Evolutionary conservation across 2,329 filamentous ascomycete species (phyloP).

Genomic region (Immersiporthe knoxdaviesiana): DNA sequence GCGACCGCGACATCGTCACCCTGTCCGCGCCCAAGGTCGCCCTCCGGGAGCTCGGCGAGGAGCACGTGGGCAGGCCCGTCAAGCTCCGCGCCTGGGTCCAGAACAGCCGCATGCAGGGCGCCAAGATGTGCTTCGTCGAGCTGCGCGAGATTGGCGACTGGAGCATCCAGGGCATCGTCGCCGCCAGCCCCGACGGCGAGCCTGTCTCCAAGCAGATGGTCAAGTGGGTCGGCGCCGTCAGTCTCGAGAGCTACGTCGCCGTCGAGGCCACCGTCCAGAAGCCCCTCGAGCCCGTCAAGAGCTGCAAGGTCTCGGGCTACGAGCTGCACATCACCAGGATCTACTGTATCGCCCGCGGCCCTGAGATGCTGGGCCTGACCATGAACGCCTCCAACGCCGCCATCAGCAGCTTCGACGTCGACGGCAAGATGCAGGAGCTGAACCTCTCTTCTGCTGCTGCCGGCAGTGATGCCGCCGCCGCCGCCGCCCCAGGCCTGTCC

Average conservation of each 20-base stretch:
- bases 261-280: conserved; percentile 82
- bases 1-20: conserved; percentile 59
- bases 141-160: conserved; percentile 75
- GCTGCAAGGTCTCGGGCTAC: conserved; percentile 74
- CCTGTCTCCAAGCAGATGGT: conserved; percentile 84
- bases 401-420: conserved; percentile 63
- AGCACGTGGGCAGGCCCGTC: conserved; percentile 70
- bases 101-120: conserved; percentile 84
- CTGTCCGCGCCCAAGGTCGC: conserved; percentile 55
- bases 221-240: conserved; percentile 80
- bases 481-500: conserved; percentile 55
- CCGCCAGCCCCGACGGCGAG: conserved; percentile 65
- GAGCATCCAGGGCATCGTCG: conserved; percentile 81
- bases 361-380: conserved; percentile 61
- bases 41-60: conserved; percentile 66
- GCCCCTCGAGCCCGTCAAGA: conserved; percentile 86
- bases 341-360: conserved; percentile 72
- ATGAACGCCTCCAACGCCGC: conserved; percentile 58
- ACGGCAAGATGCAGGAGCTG: conserved; percentile 48
- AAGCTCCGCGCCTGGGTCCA: conserved; percentile 81
- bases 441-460: conserved; percentile 36
- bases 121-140: conserved; percentile 90
- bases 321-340: conserved; percentile 90
- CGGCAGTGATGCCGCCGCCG: conserved; percentile 37
- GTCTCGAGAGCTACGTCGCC: conserved; percentile 78